phyloP scores from a whole-genome alignment of 345 rosid species.

The Pugionium cornutum region DNA sequence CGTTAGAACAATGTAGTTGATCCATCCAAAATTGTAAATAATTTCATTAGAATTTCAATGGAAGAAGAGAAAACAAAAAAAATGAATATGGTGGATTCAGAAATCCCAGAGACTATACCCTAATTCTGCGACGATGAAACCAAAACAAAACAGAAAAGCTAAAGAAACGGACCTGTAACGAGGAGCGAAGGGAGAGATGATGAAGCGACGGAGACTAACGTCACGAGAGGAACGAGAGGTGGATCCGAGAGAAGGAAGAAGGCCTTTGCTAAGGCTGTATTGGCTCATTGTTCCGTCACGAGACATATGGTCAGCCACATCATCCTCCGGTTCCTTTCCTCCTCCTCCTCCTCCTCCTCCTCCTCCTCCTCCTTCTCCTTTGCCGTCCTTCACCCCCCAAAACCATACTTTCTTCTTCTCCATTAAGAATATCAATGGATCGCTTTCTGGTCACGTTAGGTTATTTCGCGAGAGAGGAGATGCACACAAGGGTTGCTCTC shows the following conservation, averaged over 20 bases:
- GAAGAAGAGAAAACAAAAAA: too few species aligned
- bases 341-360: neutral
- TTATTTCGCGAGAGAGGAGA: too few species aligned
- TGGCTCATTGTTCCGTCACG: conserved; percentile 60
- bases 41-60: neutral
- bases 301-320: conserved; percentile 26
- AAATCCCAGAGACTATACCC: neutral
- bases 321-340: conserved; percentile 17
- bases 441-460: too few species aligned
- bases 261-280: conserved; percentile 57
- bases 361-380: neutral
- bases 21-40: neutral
- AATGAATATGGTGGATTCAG: too few species aligned
- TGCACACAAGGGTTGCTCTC: too few species aligned
- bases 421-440: neutral
- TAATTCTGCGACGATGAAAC: neutral
- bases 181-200: conserved; percentile 66
- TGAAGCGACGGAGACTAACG: conserved; percentile 49
- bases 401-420: conserved; percentile 42
- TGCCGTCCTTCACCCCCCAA: conserved; percentile 29
- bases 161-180: conserved; percentile 55
- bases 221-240: conserved; percentile 45
- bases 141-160: neutral
- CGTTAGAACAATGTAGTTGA: too few species aligned
- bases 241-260: conserved; percentile 80